Conservation (phyloP, 2,329 filamentous ascomycete genomes). For the Neofusicoccum umdonicola region DNA sequence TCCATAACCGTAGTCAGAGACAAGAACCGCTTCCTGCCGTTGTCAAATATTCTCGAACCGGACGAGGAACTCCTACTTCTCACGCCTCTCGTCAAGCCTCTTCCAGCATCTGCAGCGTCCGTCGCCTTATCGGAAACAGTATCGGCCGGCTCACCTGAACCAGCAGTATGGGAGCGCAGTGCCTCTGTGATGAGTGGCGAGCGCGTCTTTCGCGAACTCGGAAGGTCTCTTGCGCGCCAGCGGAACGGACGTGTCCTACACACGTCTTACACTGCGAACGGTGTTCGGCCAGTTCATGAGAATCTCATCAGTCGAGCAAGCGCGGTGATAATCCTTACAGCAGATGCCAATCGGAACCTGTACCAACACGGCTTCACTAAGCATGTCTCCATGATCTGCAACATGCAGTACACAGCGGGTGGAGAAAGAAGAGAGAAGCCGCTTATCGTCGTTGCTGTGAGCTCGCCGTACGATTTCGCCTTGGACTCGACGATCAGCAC, state of each 20-base stretch:
- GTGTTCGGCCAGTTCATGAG: conserved; percentile 87
- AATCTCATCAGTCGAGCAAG: conserved; percentile 86
- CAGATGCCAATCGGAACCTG: conserved; percentile 88
- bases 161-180: conserved; percentile 54
- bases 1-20: conserved; percentile 93
- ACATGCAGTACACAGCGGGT: conserved; percentile 67
- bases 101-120: conserved; percentile 85
- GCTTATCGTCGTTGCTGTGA: conserved; percentile 85
- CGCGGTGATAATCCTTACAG: conserved; percentile 85
- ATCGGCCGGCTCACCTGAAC: conserved; percentile 57
- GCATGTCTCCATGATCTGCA: conserved; percentile 93
- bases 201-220: conserved; percentile 85
- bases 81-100: conserved; percentile 84
- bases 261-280: conserved; percentile 93
- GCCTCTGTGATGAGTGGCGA: conserved; percentile 83
- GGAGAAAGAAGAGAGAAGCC: conserved; percentile 77
- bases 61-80: conserved; percentile 87
- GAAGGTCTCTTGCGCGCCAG: conserved; percentile 80
- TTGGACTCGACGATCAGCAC: conserved; percentile 88
- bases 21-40: conserved; percentile 77
- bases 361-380: conserved; percentile 96
- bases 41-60: conserved; percentile 76
- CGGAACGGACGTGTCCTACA: conserved; percentile 84
- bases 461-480: conserved; percentile 94
- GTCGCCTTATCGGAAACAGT: conserved; percentile 65